Percentiles rank a stretch among this genome's conserved stretches.
Evolutionary conservation across 2,329 filamentous ascomycete species (phyloP).

Genomic region (Aspergillus quadrilineatus): DNA sequence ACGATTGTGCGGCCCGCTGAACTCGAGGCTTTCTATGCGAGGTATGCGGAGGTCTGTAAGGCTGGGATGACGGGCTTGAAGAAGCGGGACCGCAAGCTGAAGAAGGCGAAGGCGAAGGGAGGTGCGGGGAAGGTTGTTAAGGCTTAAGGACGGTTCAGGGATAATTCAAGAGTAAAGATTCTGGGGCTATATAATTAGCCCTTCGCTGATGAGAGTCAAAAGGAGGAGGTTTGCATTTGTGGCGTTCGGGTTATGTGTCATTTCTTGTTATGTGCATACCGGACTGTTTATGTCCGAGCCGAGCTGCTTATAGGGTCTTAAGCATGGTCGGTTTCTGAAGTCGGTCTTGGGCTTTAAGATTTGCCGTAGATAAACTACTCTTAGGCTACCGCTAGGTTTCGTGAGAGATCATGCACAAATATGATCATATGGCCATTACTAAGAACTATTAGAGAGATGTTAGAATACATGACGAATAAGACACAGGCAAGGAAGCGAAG

Average conservation of each 20-base stretch:
- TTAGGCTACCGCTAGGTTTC: no score
- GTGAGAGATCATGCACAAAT: neutral
- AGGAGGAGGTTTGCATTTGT: neutral
- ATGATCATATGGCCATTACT: conserved; percentile 11
- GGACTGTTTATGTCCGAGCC: neutral
- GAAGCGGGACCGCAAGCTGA: conserved; percentile 83
- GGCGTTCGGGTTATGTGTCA: neutral
- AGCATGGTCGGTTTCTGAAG: neutral
- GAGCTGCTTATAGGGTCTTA: conserved; percentile 2
- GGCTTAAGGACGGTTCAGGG: conserved; percentile 21
- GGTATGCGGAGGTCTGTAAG: conserved; percentile 91
- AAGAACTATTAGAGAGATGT: conserved; percentile 8
- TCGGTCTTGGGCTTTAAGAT: neutral
- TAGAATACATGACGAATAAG: conserved; percentile 11
- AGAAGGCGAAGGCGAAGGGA: conserved; percentile 64
- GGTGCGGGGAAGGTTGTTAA: conserved; percentile 34
- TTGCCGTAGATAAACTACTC: neutral
- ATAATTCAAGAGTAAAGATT: conserved; percentile 7
- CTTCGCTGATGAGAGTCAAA: neutral
- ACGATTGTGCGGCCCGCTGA: conserved; percentile 76
- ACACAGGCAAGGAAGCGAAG: conserved; percentile 1
- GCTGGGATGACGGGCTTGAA: conserved; percentile 83
- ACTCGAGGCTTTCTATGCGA: conserved; percentile 75
- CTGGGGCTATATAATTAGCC: no score
- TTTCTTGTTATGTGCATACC: conserved; percentile 1